These are phyloP conservation scores for Wickerhamomyces hampshirensis DNA, from an alignment of 805 yeast genomes.

Conservation along the genomic window DNA sequence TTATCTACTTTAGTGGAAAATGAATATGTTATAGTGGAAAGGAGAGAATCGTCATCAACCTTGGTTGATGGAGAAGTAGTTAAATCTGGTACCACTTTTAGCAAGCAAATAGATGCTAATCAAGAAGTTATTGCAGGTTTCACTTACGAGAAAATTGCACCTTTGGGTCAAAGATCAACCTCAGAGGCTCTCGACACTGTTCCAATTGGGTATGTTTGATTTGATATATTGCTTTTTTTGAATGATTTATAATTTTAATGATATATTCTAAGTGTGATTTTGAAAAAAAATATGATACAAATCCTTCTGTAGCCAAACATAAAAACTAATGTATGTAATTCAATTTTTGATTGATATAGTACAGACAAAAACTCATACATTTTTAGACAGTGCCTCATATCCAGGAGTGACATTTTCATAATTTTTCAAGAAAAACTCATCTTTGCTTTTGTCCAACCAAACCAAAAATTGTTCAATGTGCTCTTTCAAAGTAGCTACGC, in stretches of 20 bases:
- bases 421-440: constrained; percentile 30
- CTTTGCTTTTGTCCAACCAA: constrained; percentile 44
- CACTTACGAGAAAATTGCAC: constrained; percentile 20
- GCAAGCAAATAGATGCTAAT: constrained; percentile 6
- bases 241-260: no score
- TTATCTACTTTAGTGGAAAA: constrained; percentile 14
- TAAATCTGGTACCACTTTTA: constrained; percentile 18
- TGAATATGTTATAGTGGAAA: constrained; percentile 1
- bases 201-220: background rate
- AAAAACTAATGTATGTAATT: background rate
- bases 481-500: constrained; percentile 49
- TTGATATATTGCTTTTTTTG: background rate
- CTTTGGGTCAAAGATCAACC: constrained; percentile 9
- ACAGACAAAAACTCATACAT: constrained; percentile 4
- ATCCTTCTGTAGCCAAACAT: background rate
- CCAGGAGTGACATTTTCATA: constrained; percentile 50
- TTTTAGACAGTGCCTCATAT: constrained; percentile 32
- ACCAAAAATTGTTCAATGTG: constrained; percentile 51
- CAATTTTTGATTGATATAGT: no score
- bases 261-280: background rate
- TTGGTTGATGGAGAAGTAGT: constrained; percentile 4
- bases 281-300: background rate
- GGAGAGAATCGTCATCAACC: no score
- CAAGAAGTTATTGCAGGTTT: constrained; percentile 11
- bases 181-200: background rate